phyloP scores from a whole-genome alignment of 495 filamentous ascomycete genomes.

The Bryoglossum gracile region DNA sequence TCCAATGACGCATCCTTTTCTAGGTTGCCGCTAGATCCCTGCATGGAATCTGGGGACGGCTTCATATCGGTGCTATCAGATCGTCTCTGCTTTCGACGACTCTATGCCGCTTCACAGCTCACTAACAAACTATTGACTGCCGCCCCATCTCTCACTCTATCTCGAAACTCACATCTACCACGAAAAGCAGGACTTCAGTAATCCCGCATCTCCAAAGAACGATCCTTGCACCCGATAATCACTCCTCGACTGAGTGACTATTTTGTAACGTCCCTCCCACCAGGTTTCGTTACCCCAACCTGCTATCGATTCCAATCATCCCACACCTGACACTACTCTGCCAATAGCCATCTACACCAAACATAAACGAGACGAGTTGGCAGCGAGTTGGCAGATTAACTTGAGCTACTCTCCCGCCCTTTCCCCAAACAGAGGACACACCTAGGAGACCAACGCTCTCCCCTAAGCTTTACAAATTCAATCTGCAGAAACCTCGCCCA shows the following conservation, averaged over 20 bases:
- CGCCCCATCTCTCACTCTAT: background rate
- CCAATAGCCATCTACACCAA: background rate
- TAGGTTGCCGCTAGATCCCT: background rate
- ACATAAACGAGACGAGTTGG: too few species aligned
- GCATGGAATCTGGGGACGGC: background rate
- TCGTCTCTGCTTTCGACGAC: background rate
- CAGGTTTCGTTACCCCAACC: conserved; percentile 5
- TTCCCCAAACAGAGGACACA: background rate
- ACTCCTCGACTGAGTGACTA: background rate
- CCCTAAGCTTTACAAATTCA: background rate
- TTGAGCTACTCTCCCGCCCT: background rate
- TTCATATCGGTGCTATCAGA: background rate
- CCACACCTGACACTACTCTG: background rate
- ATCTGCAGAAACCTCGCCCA: background rate
- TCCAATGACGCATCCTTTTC: background rate
- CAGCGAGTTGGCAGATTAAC: conserved; percentile 2
- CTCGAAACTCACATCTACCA: background rate
- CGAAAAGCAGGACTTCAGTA: background rate
- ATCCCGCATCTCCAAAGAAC: background rate
- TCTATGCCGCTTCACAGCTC: background rate
- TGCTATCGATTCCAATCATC: background rate
- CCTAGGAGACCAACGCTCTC: background rate
- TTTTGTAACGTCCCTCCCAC: conserved; percentile 7
- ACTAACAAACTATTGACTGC: background rate
- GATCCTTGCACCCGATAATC: background rate